Percentiles rank a stretch among this genome's conserved stretches.
These are phyloP conservation scores for Fraxinus floribunda DNA, from an alignment of 305 asterid species.

Conservation along the genomic window DNA sequence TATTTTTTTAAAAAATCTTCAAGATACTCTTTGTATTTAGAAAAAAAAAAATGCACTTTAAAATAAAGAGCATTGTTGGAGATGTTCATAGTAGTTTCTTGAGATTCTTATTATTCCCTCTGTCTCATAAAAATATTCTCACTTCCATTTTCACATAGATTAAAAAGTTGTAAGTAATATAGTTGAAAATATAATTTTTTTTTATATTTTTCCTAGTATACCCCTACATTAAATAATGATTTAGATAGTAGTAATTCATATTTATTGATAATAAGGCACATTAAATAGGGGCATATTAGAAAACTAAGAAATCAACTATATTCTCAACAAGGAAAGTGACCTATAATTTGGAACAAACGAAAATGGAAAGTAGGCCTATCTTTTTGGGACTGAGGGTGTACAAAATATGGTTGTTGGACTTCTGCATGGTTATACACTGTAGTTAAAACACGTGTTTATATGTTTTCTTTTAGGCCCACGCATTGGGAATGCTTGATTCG, in stretches of 20 bases:
- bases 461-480: conserved; percentile 57
- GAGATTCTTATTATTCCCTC: conserved; percentile 3
- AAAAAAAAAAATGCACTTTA: neutral
- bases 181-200: neutral
- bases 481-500: conserved; percentile 70
- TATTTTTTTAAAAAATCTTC: neutral
- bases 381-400: neutral
- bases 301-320: neutral
- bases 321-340: neutral
- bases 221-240: neutral
- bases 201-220: neutral
- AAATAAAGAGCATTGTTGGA: neutral
- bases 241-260: neutral
- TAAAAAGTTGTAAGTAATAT: too few relatives aligned
- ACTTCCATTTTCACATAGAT: neutral
- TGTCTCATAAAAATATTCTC: neutral
- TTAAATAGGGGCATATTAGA: neutral
- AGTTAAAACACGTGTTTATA: conserved; percentile 23
- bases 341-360: too few relatives aligned
- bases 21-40: neutral
- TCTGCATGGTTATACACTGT: conserved; percentile 22
- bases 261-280: neutral
- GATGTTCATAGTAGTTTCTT: neutral
- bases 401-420: conserved; percentile 16
- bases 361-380: neutral